Evolutionary conservation across 148 eudicot species (phyloP), one percentile per base, ranked within the genome.

Genomic region (Amaranthus cruentus): DNA sequence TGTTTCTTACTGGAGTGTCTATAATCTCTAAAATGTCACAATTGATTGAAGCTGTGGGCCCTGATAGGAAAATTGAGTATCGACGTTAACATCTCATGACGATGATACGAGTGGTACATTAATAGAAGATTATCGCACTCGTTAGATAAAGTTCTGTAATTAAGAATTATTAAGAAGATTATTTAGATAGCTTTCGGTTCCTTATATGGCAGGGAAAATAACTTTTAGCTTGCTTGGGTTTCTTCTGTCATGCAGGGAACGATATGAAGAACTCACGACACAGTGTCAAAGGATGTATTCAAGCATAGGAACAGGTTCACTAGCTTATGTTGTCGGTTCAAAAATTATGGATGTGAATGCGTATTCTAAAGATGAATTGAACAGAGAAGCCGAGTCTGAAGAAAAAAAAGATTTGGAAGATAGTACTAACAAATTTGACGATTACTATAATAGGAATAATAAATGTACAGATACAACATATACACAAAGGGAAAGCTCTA

Each of bases 271-370:
- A 73, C 91, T 94, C 55, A 79, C 89, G 66, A 91, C 85, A 77
- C 89, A 91, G 76, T 94, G 98, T 78, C 91, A 91, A 83, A 76
- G 75, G 81, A 94, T 94, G 98, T 96, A 94, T 85, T 87, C 98
- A 61, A 94, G 98, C 85, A 83, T 91, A 70, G 98, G 98, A 64
- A 94, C 98, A 18, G 98, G 98, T 62, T 81, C 92, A 51, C 91
- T 94, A 77, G 98, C 98, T 73, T 91, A 88, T 82, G 88, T 85
- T 66, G 93, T 91, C 74, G 98, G 98, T 62, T 89, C 97, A 68
- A 94, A 94, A 81, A 91, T 94, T 75, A 91, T 94, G 98, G 98
- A 94, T 82, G 86, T 88, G 87, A 84, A 97, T 82, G 86, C 88
- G 42, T 88, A 84, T 76, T 85, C 93, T 56, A 89, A 79, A 83